Base-by-base conservation (phyloP, 2,329 filamentous ascomycete genomes). In the Rhinocladiella mackenziei region DNA sequence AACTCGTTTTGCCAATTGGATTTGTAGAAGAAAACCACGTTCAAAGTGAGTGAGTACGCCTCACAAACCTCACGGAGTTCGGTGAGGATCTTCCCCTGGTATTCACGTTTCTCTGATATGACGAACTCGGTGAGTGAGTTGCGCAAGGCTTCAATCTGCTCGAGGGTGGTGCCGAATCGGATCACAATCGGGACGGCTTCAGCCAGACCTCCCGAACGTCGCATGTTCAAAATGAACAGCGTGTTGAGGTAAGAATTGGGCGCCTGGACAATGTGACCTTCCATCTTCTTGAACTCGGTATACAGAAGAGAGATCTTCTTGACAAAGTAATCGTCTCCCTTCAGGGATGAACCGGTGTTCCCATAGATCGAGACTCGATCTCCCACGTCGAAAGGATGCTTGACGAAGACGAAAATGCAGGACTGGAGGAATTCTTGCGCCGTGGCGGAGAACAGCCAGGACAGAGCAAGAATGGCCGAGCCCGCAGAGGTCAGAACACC, bases 201-300 rank as follows among this genome's bases (percentile, higher is more conserved):
- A 1, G 91, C 89, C 4, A 96, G 75, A 4, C 84, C 85, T 53
- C 89, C 89, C 23, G 88, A 94, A 41, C 91, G 84, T 33, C 91
- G 82, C 68, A 95, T 89, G 65, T 97, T 97, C 32, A 96, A 81
- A 51, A 97, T 94, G 67, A 96, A 96, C 0, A 97, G 75, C 0
- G 80, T 88, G 66, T 96, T 97, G 43, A 97, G 77, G 26, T 95
- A 81, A 45, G 85, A 94, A 75, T 97, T 97, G 8, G 91, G 91
- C 1, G 91, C 91, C 65, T 96, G 91, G 0, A 97, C 91, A 17
- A 96, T 84, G 58, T 96, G 89, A 2, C 91, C 91, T 65, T 96
- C 84, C 86, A 96, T 91, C 73, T 96, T 96, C 75, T 96, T 96
- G 72, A 96, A 96, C 60, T 96, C 91, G 10, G 91, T 97, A 63